phyloP scores from a whole-genome alignment of 1,139 yeast species.

The Diutina pseudorugosa region DNA sequence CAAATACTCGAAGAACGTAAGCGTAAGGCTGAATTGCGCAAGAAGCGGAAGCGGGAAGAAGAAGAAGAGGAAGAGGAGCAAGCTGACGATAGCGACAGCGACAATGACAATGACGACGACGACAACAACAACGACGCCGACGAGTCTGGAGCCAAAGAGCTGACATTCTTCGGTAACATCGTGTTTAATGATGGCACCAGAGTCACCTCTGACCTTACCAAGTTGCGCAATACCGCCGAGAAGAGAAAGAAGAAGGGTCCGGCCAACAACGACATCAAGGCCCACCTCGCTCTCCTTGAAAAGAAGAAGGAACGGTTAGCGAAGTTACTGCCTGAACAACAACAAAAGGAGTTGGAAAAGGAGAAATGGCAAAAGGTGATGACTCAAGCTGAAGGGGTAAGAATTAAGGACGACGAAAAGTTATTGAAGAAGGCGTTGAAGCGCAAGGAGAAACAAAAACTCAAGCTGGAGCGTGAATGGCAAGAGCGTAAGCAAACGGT shows the following conservation, averaged over 20 bases:
- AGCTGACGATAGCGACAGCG: constrained; percentile 23
- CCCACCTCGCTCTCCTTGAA: constrained; percentile 69
- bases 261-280: constrained; percentile 71
- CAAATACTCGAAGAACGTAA: constrained; percentile 54
- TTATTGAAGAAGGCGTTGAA: constrained; percentile 76
- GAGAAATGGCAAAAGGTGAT: constrained; percentile 78
- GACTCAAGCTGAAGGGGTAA: constrained; percentile 80
- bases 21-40: constrained; percentile 30
- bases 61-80: constrained; percentile 23
- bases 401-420: constrained; percentile 82
- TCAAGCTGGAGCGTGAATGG: constrained; percentile 81
- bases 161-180: constrained; percentile 69
- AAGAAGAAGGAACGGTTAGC: constrained; percentile 56
- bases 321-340: constrained; percentile 51
- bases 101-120: constrained; percentile 27
- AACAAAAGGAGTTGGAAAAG: constrained; percentile 49
- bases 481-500: constrained; percentile 73
- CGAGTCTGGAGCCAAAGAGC: constrained; percentile 18
- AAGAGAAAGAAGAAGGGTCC: constrained; percentile 65
- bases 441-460: constrained; percentile 67
- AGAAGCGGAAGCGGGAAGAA: constrained; percentile 13
- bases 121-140: constrained; percentile 18
- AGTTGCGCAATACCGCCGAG: constrained; percentile 39
- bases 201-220: constrained; percentile 64
- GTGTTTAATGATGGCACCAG: constrained; percentile 73